phyloP scores from a whole-genome alignment of 441 rosid species.

The Populus hybrid region DNA sequence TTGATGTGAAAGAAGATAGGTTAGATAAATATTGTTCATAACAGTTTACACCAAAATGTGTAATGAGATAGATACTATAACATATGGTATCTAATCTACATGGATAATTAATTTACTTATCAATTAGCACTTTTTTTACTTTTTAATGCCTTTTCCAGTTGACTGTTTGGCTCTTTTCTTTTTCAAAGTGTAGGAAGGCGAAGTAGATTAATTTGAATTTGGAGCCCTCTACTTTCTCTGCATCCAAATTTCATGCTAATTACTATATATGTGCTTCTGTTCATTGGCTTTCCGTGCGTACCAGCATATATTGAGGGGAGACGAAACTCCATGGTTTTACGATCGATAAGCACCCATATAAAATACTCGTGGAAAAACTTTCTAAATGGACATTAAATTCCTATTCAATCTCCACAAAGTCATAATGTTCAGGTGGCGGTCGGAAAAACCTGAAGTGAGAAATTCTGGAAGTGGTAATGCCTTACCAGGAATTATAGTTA shows the following conservation, averaged over 20 bases:
- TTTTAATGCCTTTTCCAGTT: background rate
- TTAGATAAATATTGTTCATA: slow-evolving; percentile 19
- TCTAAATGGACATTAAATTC: background rate
- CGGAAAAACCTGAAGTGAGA: no score
- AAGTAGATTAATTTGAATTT: background rate
- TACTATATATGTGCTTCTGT: background rate
- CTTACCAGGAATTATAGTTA: no score
- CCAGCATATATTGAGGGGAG: background rate
- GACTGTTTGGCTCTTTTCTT: background rate
- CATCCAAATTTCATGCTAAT: background rate
- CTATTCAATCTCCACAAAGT: background rate
- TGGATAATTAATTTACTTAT: slow-evolving; percentile 2
- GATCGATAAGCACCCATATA: no score
- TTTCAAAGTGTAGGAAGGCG: background rate
- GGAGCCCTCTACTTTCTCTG: background rate
- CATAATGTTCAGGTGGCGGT: background rate
- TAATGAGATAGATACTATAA: slow-evolving; percentile 3
- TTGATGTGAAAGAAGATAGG: slow-evolving; percentile 1
- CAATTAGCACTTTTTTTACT: background rate
- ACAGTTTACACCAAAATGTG: slow-evolving; percentile 15
- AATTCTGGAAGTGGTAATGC: no score
- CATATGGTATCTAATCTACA: slow-evolving; percentile 5
- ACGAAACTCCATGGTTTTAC: background rate
- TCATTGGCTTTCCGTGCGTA: background rate
- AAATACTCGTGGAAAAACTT: background rate